Evolutionary conservation across 768 basidiomycete species (phyloP), one percentile per base, ranked within the genome.

Genomic region (Leccinum boreale): DNA sequence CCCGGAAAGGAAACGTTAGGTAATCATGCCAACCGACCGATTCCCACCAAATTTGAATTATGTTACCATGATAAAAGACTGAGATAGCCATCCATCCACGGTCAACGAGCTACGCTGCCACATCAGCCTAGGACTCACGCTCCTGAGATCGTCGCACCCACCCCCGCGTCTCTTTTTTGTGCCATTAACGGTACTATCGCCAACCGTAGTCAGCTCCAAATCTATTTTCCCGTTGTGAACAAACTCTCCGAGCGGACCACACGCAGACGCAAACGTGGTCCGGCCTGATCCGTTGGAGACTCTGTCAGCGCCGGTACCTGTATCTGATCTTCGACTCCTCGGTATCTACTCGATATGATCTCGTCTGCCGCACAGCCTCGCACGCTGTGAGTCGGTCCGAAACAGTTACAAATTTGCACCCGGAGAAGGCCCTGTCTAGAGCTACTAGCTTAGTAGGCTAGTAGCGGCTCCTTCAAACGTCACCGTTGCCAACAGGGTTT

Each of bases 1-100:
- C 50, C 61, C 14, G 6, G 46, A 64, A 57, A 26, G 55, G 62
- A 46, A 44, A 24, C 4, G 4, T 62, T 65, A 67, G 52, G 46
- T 67, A 58, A 65, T 17, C 42, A 9, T 8, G 28, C 14, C 5
- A n/a, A 11, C 55, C 50, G 39, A 63, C 55, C 50, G 39, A 63
- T 52, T 28, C 5, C 3, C 24, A n/a, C 55, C 50, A 9, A 33
- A 52, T 53, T 53, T 15, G 50, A 33, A 17, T 51, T 23, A 45
- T 10, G 39, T 42, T n/a, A n/a, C 39, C 39, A 42, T 42, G 39
- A 36, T 36, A 36, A 17, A 36, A 33, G 31, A 31, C 31, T 4
- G 29, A 29, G 36, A 39, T n/a, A n/a, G n/a, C n/a, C n/a, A n/a
- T 12, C 36, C 36, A 36, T 36, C 17, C 14, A 36, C 28, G 29